Conservation (phyloP, 306 rosid species). For the Acmispon strigosus region DNA sequence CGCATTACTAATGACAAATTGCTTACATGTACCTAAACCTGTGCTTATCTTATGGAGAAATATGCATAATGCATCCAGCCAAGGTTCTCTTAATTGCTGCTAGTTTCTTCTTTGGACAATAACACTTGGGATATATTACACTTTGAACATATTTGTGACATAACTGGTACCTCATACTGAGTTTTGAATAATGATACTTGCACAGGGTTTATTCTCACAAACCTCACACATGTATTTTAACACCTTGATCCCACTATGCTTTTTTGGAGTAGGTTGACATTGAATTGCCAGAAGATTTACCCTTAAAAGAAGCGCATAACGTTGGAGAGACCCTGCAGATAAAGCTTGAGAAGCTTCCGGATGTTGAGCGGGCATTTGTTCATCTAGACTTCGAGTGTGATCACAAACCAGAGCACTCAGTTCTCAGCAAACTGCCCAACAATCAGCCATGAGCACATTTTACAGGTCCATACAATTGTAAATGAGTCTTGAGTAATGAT, state of each 20-base stretch:
- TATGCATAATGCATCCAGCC: neutral
- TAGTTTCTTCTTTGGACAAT: neutral
- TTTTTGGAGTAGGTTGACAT: constrained; percentile 68
- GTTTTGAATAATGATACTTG: neutral
- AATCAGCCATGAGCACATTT: constrained; percentile 23
- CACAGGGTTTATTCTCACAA: neutral
- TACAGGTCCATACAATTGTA: neutral
- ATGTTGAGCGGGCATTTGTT: constrained; percentile 81
- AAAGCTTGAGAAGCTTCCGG: constrained; percentile 72
- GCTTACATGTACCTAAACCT: neutral
- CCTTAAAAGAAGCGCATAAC: constrained; percentile 73
- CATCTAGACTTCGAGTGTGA: constrained; percentile 96
- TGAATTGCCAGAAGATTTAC: constrained; percentile 80
- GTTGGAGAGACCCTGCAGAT: constrained; percentile 75
- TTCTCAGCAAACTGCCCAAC: constrained; percentile 66
- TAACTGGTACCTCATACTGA: neutral
- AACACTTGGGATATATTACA: neutral
- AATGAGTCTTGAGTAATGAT: neutral
- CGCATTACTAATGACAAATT: neutral
- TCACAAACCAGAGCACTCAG: constrained; percentile 91
- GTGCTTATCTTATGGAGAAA: neutral
- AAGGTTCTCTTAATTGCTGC: neutral
- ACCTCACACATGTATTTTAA: neutral
- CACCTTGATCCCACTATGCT: neutral
- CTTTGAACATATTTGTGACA: neutral